A percentile compares a stretch with the other conserved stretches of the same genome.
Conservation (phyloP, 345 rosid genomes). For the Brassica carinata region DNA sequence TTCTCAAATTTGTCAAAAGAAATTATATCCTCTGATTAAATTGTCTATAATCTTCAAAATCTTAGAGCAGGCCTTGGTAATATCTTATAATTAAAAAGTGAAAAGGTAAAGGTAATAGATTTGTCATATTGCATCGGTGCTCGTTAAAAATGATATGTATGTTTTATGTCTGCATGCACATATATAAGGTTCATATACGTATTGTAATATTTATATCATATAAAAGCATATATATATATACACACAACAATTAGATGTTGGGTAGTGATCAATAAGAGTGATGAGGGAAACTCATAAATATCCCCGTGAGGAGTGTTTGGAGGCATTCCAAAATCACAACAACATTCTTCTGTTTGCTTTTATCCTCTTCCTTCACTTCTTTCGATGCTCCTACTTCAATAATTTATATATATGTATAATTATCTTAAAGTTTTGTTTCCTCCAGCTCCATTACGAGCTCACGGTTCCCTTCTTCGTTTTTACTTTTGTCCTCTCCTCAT, state of each 20-base stretch:
- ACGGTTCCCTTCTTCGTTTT: conserved; percentile 18
- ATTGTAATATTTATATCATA: background rate
- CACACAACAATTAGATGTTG: conserved; percentile 2
- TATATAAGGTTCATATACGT: conserved; percentile 5
- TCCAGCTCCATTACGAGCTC: conserved; percentile 21
- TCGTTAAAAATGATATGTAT: background rate
- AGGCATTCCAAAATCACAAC: conserved; percentile 53
- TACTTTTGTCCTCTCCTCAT: conserved; percentile 6
- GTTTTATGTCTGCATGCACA: conserved; percentile 2
- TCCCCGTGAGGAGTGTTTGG: conserved; percentile 61
- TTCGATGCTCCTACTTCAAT: conserved; percentile 35
- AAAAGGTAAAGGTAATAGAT: background rate
- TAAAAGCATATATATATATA: background rate
- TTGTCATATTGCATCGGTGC: background rate
- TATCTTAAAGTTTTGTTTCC: background rate
- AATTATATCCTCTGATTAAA: too few relatives aligned
- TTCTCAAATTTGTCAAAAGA: too few relatives aligned
- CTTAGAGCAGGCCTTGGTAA: background rate
- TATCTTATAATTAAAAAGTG: background rate
- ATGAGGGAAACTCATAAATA: conserved; percentile 24
- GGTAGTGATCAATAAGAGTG: conserved; percentile 7
- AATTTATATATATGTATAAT: background rate
- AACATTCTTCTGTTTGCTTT: conserved; percentile 50
- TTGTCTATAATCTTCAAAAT: background rate
- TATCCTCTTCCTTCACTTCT: conserved; percentile 46